Percentiles rank a stretch among this genome's conserved stretches.
phyloP scores from a whole-genome alignment of 108 stramenopile genomes.

The Cyclostephanos tholiformis region DNA sequence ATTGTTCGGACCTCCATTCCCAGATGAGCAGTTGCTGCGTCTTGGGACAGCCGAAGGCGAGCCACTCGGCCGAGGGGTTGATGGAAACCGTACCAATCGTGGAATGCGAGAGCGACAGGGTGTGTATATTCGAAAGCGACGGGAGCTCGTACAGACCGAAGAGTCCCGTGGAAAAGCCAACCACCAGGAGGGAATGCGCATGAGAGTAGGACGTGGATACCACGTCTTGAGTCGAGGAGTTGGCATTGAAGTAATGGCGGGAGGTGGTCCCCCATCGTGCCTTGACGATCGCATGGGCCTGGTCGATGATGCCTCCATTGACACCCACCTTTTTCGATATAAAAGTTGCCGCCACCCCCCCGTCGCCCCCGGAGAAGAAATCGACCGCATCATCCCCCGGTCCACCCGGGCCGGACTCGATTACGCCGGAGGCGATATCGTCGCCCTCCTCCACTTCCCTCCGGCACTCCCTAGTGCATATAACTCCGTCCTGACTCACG shows the following conservation, averaged over 20 bases:
- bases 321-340: background rate
- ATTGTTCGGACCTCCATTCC: conserved; percentile 99
- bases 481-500: conserved; percentile 89
- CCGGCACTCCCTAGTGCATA: conserved; percentile 87
- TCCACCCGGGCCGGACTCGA: conserved; percentile 45
- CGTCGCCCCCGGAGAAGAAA: conserved; percentile 71
- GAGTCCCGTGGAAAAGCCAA: conserved; percentile 91
- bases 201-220: conserved; percentile 66
- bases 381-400: conserved; percentile 74
- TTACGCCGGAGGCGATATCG: conserved; percentile 45
- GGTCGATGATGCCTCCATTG: conserved; percentile 19
- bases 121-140: conserved; percentile 86
- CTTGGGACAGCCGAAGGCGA: conserved; percentile 93
- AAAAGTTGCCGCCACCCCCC: background rate
- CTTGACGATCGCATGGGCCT: conserved; percentile 69
- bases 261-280: conserved; percentile 63
- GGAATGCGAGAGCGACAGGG: conserved; percentile 78
- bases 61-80: conserved; percentile 93
- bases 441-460: conserved; percentile 41
- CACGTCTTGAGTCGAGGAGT: conserved; percentile 60
- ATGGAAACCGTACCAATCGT: conserved; percentile 80
- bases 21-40: conserved; percentile 96
- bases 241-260: conserved; percentile 86
- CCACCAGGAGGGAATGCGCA: conserved; percentile 68
- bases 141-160: conserved; percentile 98